These are phyloP conservation scores for Solanum lycopersicoides DNA, from an alignment of 257 asterid species.

Conservation along the genomic window DNA sequence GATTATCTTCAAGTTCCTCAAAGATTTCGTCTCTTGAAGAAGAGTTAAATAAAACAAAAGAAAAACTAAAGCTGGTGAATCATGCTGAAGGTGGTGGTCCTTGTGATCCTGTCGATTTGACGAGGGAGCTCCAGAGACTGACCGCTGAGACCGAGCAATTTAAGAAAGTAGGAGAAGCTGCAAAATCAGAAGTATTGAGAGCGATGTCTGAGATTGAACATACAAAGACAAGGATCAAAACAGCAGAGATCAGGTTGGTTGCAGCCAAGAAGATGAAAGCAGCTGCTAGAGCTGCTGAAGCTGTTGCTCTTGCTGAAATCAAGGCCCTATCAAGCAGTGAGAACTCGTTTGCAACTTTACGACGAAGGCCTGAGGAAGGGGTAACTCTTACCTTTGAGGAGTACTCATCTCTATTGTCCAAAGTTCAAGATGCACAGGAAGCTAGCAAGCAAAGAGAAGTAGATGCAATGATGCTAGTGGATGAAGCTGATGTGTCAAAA, in stretches of 20 bases:
- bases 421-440: slow-evolving; percentile 62
- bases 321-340: slow-evolving; percentile 40
- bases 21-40: slow-evolving; percentile 50
- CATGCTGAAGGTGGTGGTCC: slow-evolving; percentile 12
- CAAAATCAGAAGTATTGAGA: slow-evolving; percentile 39
- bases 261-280: slow-evolving; percentile 87
- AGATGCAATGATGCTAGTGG: slow-evolving; percentile 41
- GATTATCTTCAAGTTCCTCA: slow-evolving; percentile 45
- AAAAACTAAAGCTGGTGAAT: slow-evolving; percentile 24
- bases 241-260: slow-evolving; percentile 57
- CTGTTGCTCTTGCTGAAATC: slow-evolving; percentile 72
- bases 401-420: slow-evolving; percentile 44
- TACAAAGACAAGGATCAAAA: slow-evolving; percentile 47
- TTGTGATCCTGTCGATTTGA: slow-evolving; percentile 27
- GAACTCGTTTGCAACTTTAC: neutral
- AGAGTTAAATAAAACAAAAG: slow-evolving; percentile 46
- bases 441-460: slow-evolving; percentile 29
- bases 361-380: slow-evolving; percentile 16
- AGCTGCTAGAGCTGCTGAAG: slow-evolving; percentile 86
- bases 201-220: slow-evolving; percentile 67
- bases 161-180: slow-evolving; percentile 59
- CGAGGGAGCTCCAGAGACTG: slow-evolving; percentile 55
- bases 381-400: slow-evolving; percentile 62
- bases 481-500: slow-evolving; percentile 53
- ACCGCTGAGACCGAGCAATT: slow-evolving; percentile 64